Base-by-base conservation (phyloP, 208 protist genomes). In the Trypanosoma lewisi region DNA sequence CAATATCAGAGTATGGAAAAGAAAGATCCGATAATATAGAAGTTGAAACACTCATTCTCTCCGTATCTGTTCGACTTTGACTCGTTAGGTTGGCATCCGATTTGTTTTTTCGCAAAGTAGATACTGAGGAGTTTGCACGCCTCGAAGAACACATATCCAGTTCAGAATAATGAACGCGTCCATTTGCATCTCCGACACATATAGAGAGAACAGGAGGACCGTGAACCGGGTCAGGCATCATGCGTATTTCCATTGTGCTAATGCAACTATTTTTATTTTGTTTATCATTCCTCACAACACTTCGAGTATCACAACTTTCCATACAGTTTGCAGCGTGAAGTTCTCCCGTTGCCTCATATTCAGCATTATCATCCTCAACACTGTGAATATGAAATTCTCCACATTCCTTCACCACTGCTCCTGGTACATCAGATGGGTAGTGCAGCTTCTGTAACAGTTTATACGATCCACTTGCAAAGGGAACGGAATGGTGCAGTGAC, bases 91-190 rank as follows among this genome's bases (percentile, higher is more conserved):
- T 76, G 6, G 47, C 31, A 52, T 36, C 66, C 14, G 64, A 70
- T 58, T 31, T 78, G 53, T 19, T 80, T 62, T 53, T 56, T 65
- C 44, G 58, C 63, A 52, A 45, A 21, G 4, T 36, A 37, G 54
- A 59, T 37, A n/a, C 57, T 59, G 21, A 68, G 54, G 51, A 52
- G 21, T 39, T 21, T 25, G 42, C 25, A 25, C 17, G 54, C 47
- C 67, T 60, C 65, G 56, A 41, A 60, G 69, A 27, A 75, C 58
- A n/a, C 66, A 87, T 44, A 75, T 72, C 81, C 49, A 93, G 67
- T 70, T 95, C 85, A 42, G 84, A 85, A 57, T 95, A 95, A 70
- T 87, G 79, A 1, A 95, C 78, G 50, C 86, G 76, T 25, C 89
- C 85, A 63, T 73, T 93, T 64, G 72, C 83, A 59, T 95, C 89